Base-by-base conservation (phyloP, 768 basidiomycete genomes). In the Pleurotus tuber-regium region DNA sequence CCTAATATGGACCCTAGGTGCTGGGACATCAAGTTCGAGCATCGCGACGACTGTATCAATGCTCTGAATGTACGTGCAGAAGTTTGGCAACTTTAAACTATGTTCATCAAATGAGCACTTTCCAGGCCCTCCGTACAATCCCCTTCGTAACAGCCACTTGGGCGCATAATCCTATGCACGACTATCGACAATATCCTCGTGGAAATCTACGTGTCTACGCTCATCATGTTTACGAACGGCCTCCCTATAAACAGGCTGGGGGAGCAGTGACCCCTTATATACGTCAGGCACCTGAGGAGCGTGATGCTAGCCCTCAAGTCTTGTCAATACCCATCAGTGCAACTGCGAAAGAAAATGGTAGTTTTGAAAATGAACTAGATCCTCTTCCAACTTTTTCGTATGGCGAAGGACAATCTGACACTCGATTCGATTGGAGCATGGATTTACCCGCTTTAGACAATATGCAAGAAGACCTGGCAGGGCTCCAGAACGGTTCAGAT, bases 11-110 rank as follows among this genome's bases (percentile, higher is more conserved):
- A 83, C 47, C 55, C 59, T 1, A 66, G 73, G 4, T 83, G 84
- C 53, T 91, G 86, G 82, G 86, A 87, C 59, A 74, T 90, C 33
- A 92, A 91, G 61, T 92, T 87, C 86, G 72, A 77, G 23, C 80
- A 87, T 63, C 76, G 89, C 36, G 84, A 89, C 54, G 84, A 92
- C 57, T 87, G 84, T 53, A 77, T 89, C 35, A 79, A 71, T 54
- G 89, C 89, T 19, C 71, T 88, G 41, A 79, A 81, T 78, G 89
- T 88, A 63, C n/a, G n/a, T n/a, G n/a, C n/a, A 50, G 71, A 64
- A 14, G 21, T 39, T 36, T 26, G 28, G 30, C 43, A 11, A 19
- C 11, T 24, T 48, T 26, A 9, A 19, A 31, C 29, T 25, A 9
- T 55, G 23, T 28, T 50, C 57, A 47, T 42, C 26, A 24, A n/a